Evolutionary conservation across 2,329 filamentous ascomycete species (phyloP).

Genomic region (Colletotrichum viniferum): DNA sequence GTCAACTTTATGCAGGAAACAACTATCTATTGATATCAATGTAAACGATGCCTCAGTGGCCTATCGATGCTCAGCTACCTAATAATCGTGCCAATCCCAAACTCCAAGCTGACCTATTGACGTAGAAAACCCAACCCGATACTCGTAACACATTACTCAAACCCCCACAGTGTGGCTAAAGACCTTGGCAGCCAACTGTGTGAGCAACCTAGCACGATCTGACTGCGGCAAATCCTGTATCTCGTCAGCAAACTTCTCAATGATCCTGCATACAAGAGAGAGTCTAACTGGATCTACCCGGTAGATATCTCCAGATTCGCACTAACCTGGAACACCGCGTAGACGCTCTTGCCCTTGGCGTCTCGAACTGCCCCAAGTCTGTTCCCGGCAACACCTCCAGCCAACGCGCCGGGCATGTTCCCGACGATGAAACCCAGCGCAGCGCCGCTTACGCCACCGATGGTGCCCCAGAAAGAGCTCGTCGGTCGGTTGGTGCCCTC

Average conservation of each 20-base stretch:
- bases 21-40: slow-evolving; percentile 4
- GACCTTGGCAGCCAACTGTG: slow-evolving; percentile 83
- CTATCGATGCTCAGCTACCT: not conserved
- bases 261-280: not conserved
- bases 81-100: not conserved
- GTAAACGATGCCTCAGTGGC: not conserved
- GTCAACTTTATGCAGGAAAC: not conserved
- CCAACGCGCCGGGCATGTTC: slow-evolving; percentile 87
- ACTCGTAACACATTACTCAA: slow-evolving; percentile 26
- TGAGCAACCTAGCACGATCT: slow-evolving; percentile 81
- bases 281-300: slow-evolving; percentile 10
- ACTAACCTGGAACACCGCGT: slow-evolving; percentile 76
- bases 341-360: slow-evolving; percentile 92
- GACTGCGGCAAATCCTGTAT: slow-evolving; percentile 77
- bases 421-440: slow-evolving; percentile 94
- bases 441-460: slow-evolving; percentile 86
- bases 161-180: slow-evolving; percentile 78
- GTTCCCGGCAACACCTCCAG: slow-evolving; percentile 92
- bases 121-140: not conserved
- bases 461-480: slow-evolving; percentile 81
- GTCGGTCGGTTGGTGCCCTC: slow-evolving; percentile 64
- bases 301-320: slow-evolving; percentile 13
- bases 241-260: not conserved
- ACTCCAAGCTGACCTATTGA: slow-evolving; percentile 10
- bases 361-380: slow-evolving; percentile 88